A percentile compares a stretch with the other conserved stretches of the same genome.
Conservation (phyloP, 179 eudicot genomes). For the Pouteria campechiana region DNA sequence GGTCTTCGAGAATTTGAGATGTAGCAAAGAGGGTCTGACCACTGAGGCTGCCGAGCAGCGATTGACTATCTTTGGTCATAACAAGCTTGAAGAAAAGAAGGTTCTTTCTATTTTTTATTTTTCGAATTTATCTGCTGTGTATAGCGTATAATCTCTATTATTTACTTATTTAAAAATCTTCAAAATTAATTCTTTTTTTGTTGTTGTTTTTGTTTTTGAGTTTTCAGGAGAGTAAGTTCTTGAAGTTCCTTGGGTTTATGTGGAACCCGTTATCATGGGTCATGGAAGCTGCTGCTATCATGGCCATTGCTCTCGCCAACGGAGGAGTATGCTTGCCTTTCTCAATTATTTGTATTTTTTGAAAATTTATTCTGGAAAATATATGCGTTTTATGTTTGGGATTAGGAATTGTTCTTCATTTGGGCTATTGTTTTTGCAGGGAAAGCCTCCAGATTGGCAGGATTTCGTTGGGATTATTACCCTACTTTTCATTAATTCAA, state of each 20-base stretch:
- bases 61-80: slow-evolving; percentile 73
- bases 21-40: slow-evolving; percentile 80
- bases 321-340: too few species aligned
- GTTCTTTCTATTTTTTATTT: slow-evolving; percentile 16
- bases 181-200: too few species aligned
- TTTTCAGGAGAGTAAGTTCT: slow-evolving; percentile 77
- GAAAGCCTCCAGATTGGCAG: slow-evolving; percentile 96
- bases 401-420: too few species aligned
- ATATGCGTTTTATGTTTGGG: too few species aligned
- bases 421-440: slow-evolving; percentile 25
- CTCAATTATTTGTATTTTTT: too few species aligned
- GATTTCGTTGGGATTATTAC: slow-evolving; percentile 92
- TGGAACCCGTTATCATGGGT: slow-evolving; percentile 98
- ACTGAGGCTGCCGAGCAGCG: slow-evolving; percentile 69
- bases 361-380: too few species aligned
- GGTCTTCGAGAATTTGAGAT: slow-evolving; percentile 91
- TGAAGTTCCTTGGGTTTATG: slow-evolving; percentile 89
- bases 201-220: too few species aligned
- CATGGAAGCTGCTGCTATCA: slow-evolving; percentile 90
- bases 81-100: slow-evolving; percentile 94
- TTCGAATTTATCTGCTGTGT: too few species aligned
- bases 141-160: background rate
- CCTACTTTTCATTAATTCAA: slow-evolving; percentile 73
- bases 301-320: slow-evolving; percentile 95
- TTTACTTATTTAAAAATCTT: background rate